These are phyloP conservation scores for Oenanthe javanica DNA, from an alignment of 140 eudicot species.

Conservation along the genomic window DNA sequence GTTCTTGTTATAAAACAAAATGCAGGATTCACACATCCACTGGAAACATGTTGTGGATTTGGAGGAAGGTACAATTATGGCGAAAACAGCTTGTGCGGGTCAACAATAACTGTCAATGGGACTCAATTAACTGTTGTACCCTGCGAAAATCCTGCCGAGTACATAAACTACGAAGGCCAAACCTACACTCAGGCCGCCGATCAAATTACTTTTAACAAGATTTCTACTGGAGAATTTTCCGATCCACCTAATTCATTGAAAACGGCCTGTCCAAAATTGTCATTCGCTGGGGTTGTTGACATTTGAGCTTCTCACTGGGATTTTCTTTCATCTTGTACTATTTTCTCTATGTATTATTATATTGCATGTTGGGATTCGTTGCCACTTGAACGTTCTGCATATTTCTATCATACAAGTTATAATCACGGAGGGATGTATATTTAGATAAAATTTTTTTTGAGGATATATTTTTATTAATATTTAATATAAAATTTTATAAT, in stretches of 20 bases:
- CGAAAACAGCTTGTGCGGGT: slow-evolving; percentile 44
- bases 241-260: background rate
- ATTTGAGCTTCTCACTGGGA: no score
- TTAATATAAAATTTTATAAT: no score
- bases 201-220: background rate
- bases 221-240: background rate
- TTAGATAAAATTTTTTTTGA: no score
- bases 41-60: slow-evolving; percentile 63
- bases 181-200: slow-evolving; percentile 9
- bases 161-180: slow-evolving; percentile 1
- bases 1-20: background rate
- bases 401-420: no score
- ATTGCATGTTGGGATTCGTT: no score
- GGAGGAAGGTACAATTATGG: slow-evolving; percentile 76
- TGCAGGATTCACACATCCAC: slow-evolving; percentile 63
- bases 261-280: background rate
- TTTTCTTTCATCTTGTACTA: no score
- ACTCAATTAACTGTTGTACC: slow-evolving; percentile 17
- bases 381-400: no score
- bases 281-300: no score
- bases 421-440: no score
- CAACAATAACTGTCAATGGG: slow-evolving; percentile 20
- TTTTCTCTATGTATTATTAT: no score
- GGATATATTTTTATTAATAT: no score
- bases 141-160: background rate